Percentiles rank a stretch among this genome's conserved stretches.
Evolutionary conservation across 2,329 filamentous ascomycete genomes (phyloP).

Genomic region (Alternaria alternata): DNA sequence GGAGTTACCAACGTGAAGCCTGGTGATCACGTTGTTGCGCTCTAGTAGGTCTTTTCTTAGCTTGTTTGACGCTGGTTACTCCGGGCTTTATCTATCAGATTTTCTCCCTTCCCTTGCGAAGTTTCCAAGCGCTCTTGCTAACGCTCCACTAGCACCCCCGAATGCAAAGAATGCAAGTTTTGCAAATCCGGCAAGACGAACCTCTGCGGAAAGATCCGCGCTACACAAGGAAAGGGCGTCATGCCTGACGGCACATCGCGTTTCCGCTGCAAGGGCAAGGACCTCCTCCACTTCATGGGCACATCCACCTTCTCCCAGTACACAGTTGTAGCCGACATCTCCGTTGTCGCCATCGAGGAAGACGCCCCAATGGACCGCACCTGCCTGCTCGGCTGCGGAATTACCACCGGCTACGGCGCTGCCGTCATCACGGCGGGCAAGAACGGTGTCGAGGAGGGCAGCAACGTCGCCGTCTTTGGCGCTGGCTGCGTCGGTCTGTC

Average conservation of each 20-base stretch:
- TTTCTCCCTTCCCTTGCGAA: no score
- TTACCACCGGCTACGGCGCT: slow-evolving; percentile 97
- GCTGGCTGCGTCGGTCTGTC: slow-evolving; percentile 95
- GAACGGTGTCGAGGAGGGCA: slow-evolving; percentile 77
- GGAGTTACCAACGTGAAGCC: slow-evolving; percentile 94
- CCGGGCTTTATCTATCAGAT: no score
- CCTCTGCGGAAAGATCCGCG: slow-evolving; percentile 97
- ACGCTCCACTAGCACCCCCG: slow-evolving; percentile 75
- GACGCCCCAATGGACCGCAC: slow-evolving; percentile 95
- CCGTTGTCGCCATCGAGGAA: slow-evolving; percentile 89
- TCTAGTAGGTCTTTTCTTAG: slow-evolving; percentile 44
- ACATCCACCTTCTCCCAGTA: slow-evolving; percentile 99
- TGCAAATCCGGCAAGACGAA: slow-evolving; percentile 99
- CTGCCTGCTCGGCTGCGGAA: slow-evolving; percentile 95
- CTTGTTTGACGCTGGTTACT: no score
- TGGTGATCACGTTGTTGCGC: slow-evolving; percentile 78
- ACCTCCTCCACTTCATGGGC: slow-evolving; percentile 98
- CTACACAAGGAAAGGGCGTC: slow-evolving; percentile 92
- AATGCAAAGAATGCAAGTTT: slow-evolving; percentile 99
- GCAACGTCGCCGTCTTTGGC: slow-evolving; percentile 90
- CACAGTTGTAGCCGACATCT: slow-evolving; percentile 98
- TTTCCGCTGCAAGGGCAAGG: slow-evolving; percentile 94
- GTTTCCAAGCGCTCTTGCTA: slow-evolving; percentile 14
- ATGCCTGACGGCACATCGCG: slow-evolving; percentile 97
- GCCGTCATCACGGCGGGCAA: slow-evolving; percentile 87